A percentile compares a stretch with the other conserved stretches of the same genome.
Evolutionary conservation across 345 rosid species (phyloP).

Genomic region (Microcos paniculata): DNA sequence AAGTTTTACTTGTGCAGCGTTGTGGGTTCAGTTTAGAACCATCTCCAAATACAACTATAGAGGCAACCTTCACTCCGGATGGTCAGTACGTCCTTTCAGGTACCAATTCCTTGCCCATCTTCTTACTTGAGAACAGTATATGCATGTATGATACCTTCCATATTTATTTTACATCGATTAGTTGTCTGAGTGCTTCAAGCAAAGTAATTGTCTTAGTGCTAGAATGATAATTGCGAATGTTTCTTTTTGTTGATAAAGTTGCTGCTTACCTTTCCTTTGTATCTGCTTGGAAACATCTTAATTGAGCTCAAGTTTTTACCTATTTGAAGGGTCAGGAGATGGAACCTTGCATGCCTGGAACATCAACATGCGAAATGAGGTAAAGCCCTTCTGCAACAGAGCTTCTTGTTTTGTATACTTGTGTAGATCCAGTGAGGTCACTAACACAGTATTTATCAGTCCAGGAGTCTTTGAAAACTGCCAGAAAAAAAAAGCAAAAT

Average conservation of each 20-base stretch:
- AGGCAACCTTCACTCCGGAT: slow-evolving; percentile 95
- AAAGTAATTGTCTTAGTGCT: too few species aligned
- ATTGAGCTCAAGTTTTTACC: slow-evolving; percentile 1
- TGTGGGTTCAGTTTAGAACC: slow-evolving; percentile 93
- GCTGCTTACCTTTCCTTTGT: not conserved
- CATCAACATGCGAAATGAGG: slow-evolving; percentile 76
- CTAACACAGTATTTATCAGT: not conserved
- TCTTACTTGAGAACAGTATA: not conserved
- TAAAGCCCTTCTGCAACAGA: slow-evolving; percentile 21
- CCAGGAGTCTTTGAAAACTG: not conserved
- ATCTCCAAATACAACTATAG: slow-evolving; percentile 72
- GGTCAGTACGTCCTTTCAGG: slow-evolving; percentile 95
- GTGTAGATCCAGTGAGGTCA: not conserved
- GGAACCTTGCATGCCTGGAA: slow-evolving; percentile 91
- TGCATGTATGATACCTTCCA: not conserved
- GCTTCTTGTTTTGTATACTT: not conserved
- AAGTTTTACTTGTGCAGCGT: slow-evolving; percentile 46
- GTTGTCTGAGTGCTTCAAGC: too few species aligned
- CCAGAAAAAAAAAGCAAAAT: not conserved
- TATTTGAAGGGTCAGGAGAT: slow-evolving; percentile 83
- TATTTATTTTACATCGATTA: not conserved
- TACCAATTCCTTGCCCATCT: slow-evolving; percentile 25
- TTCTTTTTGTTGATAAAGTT: not conserved
- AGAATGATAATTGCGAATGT: not conserved
- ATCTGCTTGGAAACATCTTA: not conserved